Conservation (phyloP, 495 filamentous ascomycete genomes). For the Talaromyces liani region DNA sequence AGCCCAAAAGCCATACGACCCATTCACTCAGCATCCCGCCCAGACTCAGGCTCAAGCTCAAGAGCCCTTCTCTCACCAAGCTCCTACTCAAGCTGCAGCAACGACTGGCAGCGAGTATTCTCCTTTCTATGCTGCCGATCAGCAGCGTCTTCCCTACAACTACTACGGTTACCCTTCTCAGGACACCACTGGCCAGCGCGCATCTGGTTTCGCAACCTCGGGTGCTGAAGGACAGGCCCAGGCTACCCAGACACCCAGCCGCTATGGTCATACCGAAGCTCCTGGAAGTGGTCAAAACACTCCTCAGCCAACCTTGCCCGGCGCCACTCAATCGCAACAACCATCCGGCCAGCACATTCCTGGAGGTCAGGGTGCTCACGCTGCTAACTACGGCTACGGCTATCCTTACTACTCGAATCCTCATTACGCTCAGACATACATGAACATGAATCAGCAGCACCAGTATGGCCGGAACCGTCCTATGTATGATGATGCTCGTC, state of each 20-base stretch:
- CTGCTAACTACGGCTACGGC: slow-evolving; percentile 52
- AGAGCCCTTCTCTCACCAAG: slow-evolving; percentile 52
- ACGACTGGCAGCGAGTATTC: slow-evolving; percentile 74
- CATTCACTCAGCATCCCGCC: slow-evolving; percentile 72
- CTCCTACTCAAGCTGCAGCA: slow-evolving; percentile 38
- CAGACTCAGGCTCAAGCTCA: slow-evolving; percentile 58
- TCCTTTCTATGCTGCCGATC: slow-evolving; percentile 80
- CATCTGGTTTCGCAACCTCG: slow-evolving; percentile 57
- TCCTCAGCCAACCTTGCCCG: slow-evolving; percentile 70
- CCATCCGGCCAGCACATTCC: slow-evolving; percentile 57
- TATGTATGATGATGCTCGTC: slow-evolving; percentile 49
- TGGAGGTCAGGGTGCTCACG: slow-evolving; percentile 44
- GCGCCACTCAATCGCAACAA: slow-evolving; percentile 50
- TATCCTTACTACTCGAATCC: slow-evolving; percentile 78
- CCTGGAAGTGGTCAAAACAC: slow-evolving; percentile 84
- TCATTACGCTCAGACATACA: slow-evolving; percentile 66
- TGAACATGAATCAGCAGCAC: slow-evolving; percentile 57
- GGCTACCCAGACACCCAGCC: slow-evolving; percentile 56
- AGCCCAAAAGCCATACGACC: slow-evolving; percentile 78
- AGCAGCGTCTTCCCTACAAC: slow-evolving; percentile 70
- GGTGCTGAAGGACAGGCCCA: slow-evolving; percentile 69
- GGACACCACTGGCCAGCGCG: slow-evolving; percentile 67
- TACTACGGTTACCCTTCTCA: slow-evolving; percentile 77
- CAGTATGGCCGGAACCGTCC: slow-evolving; percentile 46
- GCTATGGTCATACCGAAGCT: slow-evolving; percentile 66